A percentile compares a stretch with the other conserved stretches of the same genome.
Evolutionary conservation across 2,329 filamentous ascomycete species (phyloP).

Genomic region (Thyridium curvatum): DNA sequence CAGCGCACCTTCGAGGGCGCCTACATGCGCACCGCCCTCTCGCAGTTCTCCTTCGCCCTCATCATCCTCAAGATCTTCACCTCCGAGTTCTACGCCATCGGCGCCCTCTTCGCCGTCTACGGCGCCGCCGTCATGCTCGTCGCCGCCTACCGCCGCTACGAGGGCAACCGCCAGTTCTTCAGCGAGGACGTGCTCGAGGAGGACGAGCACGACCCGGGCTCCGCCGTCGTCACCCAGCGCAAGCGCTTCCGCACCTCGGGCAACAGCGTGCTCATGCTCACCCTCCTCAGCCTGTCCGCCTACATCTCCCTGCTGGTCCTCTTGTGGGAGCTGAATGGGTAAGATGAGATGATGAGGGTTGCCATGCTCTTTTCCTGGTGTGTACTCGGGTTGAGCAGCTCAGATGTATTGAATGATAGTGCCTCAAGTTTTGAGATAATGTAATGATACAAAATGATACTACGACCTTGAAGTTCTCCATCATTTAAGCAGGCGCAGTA

Average conservation of each 20-base stretch:
- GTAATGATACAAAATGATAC: too few relatives aligned
- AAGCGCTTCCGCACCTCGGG: constrained; percentile 59
- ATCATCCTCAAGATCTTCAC: constrained; percentile 97
- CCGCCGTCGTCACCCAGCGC: constrained; percentile 28
- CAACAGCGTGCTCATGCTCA: constrained; percentile 54
- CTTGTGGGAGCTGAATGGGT: constrained; percentile 37
- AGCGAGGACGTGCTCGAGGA: constrained; percentile 34
- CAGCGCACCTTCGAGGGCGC: constrained; percentile 97
- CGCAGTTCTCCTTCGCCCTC: constrained; percentile 91
- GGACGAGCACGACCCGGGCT: constrained; percentile 14
- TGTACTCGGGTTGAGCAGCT: neutral
- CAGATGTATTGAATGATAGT: too few relatives aligned
- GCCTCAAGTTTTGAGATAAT: too few relatives aligned
- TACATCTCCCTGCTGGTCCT: constrained; percentile 52
- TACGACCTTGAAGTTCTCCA: too few relatives aligned
- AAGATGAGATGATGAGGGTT: too few relatives aligned
- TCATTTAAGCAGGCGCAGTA: too few relatives aligned
- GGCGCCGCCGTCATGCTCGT: constrained; percentile 79
- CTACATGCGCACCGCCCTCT: constrained; percentile 89
- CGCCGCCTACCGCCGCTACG: constrained; percentile 77
- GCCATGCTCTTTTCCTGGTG: too few relatives aligned
- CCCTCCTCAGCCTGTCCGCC: constrained; percentile 47
- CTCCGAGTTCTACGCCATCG: constrained; percentile 91
- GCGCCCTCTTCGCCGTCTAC: constrained; percentile 91
- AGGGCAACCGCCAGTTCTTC: constrained; percentile 95